These are phyloP conservation scores for Ilex aquifolium DNA, from an alignment of 257 asterid species.

Conservation along the genomic window DNA sequence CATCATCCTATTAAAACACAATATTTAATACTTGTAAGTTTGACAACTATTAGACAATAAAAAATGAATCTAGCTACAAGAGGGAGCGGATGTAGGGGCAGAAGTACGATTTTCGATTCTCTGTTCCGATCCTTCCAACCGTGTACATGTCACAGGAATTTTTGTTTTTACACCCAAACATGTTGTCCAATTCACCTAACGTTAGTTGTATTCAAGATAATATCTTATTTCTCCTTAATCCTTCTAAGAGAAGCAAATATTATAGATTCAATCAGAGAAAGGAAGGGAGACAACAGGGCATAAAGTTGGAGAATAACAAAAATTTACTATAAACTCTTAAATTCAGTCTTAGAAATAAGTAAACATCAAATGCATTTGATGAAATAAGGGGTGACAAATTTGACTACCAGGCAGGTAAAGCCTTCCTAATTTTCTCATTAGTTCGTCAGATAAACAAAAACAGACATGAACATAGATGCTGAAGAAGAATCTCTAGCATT, in stretches of 20 bases:
- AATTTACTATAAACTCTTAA: no score
- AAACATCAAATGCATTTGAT: background rate
- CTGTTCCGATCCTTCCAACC: no score
- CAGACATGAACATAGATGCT: background rate
- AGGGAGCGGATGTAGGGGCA: background rate
- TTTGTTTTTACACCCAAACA: no score
- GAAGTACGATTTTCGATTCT: no score
- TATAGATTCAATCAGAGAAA: no score
- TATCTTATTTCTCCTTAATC: no score
- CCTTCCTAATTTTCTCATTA: background rate
- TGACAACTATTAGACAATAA: background rate
- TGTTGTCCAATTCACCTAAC: no score
- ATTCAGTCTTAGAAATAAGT: background rate
- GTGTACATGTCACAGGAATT: background rate
- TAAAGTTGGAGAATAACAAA: no score
- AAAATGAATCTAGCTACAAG: background rate
- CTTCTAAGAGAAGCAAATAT: no score
- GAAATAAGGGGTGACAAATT: background rate
- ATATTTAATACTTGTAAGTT: slow-evolving; percentile 7
- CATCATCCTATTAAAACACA: slow-evolving; percentile 36
- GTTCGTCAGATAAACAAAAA: background rate
- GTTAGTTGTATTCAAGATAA: no score
- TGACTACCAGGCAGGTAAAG: background rate
- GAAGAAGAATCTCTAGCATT: background rate
- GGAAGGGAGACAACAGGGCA: no score